These are phyloP conservation scores for Pistacia vera DNA, from an alignment of 345 rosid genomes.

Conservation along the genomic window DNA sequence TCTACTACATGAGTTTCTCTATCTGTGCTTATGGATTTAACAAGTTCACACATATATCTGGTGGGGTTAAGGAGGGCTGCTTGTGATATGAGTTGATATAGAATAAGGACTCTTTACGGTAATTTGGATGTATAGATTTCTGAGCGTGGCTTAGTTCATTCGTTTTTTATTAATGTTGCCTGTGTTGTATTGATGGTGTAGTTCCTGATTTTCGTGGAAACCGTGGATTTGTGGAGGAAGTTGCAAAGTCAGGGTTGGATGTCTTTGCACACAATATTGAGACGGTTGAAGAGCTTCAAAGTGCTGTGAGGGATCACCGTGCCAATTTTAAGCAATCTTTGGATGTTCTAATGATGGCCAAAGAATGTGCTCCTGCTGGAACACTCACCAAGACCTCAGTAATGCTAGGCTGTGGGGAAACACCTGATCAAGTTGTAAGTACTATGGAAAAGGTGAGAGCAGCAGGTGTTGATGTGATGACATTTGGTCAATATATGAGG, in stretches of 20 bases:
- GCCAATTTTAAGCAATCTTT: conserved; percentile 97
- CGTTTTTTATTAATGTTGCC: neutral
- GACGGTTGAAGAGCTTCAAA: conserved; percentile 96
- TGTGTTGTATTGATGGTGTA: conserved; percentile 27
- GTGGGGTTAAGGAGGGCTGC: neutral
- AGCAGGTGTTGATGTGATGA: conserved; percentile 99
- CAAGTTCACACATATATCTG: neutral
- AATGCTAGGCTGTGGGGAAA: conserved; percentile 98
- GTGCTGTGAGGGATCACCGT: conserved; percentile 83
- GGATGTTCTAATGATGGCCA: conserved; percentile 88
- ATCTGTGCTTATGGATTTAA: neutral
- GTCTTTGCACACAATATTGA: conserved; percentile 97
- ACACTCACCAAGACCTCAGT: conserved; percentile 93
- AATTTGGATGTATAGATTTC: neutral
- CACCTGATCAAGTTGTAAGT: conserved; percentile 88
- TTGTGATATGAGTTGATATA: neutral
- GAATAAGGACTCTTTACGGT: neutral
- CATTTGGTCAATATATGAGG: conserved; percentile 99
- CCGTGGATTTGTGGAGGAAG: conserved; percentile 75
- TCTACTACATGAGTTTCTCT: neutral
- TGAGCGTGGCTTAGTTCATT: neutral
- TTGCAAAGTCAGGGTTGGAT: conserved; percentile 83
- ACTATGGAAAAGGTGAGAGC: conserved; percentile 96
- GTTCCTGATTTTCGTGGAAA: conserved; percentile 99
- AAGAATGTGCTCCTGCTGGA: conserved; percentile 70